Percentiles rank a stretch among this genome's conserved stretches.
phyloP scores from a whole-genome alignment of 345 rosid species.

The Brassica carinata region DNA sequence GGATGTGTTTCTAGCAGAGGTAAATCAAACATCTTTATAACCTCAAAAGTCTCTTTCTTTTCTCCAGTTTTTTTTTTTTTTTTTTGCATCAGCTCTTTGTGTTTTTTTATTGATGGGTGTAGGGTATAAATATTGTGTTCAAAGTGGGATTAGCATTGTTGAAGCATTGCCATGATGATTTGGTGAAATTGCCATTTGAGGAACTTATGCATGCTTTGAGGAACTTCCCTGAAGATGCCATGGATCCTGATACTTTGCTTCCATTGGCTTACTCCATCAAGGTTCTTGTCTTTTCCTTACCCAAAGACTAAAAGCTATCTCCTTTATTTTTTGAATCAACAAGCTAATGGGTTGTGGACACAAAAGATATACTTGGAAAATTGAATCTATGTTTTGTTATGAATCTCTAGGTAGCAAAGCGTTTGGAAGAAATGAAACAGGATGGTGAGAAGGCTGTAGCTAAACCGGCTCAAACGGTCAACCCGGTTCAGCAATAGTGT shows the following conservation, averaged over 20 bases:
- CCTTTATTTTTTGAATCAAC: neutral
- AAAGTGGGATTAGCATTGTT: conserved; percentile 93
- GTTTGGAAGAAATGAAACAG: conserved; percentile 64
- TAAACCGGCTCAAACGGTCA: conserved; percentile 43
- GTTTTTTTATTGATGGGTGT: neutral
- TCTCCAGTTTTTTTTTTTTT: neutral
- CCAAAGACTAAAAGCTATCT: neutral
- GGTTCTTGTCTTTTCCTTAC: conserved; percentile 46
- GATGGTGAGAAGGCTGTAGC: conserved; percentile 56
- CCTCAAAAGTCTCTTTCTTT: neutral
- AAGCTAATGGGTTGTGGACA: conserved; percentile 7
- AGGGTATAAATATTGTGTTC: conserved; percentile 97
- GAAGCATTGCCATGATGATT: conserved; percentile 86
- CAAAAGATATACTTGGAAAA: conserved; percentile 2
- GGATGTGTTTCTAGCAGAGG: conserved; percentile 98
- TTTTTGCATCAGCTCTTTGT: neutral
- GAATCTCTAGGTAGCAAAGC: conserved; percentile 63
- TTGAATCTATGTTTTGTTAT: conserved; percentile 1
- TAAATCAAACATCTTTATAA: conserved; percentile 14
- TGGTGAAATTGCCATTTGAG: conserved; percentile 93
- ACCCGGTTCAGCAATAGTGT: conserved; percentile 28
- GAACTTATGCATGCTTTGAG: conserved; percentile 89
- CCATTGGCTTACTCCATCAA: conserved; percentile 92
- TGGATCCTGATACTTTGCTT: conserved; percentile 85
- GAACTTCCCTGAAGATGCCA: conserved; percentile 87